These are phyloP conservation scores for Lantana camara DNA, from an alignment of 257 asterid species.

Conservation along the genomic window DNA sequence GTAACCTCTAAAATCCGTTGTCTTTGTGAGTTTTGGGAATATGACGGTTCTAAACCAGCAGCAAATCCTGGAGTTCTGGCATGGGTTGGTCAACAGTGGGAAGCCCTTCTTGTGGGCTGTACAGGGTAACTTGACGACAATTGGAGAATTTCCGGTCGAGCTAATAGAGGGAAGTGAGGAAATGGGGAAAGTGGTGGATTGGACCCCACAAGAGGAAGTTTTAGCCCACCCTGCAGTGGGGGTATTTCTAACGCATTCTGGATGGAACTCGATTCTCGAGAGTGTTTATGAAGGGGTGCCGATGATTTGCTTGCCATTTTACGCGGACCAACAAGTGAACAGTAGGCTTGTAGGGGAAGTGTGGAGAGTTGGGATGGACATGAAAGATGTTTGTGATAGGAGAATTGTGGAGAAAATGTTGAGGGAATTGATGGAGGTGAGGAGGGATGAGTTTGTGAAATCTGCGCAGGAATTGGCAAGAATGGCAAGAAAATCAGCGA, in stretches of 20 bases:
- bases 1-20: slow-evolving; percentile 34
- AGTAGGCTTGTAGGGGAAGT: slow-evolving; percentile 39
- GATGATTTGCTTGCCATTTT: slow-evolving; percentile 40
- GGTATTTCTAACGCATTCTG: slow-evolving; percentile 33
- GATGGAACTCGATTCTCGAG: slow-evolving; percentile 36
- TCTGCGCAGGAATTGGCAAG: slow-evolving; percentile 18
- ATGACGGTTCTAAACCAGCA: slow-evolving; percentile 18
- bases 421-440: slow-evolving; percentile 32
- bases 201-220: slow-evolving; percentile 43
- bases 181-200: slow-evolving; percentile 34
- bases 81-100: slow-evolving; percentile 37
- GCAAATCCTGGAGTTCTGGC: slow-evolving; percentile 38
- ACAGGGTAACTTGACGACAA: slow-evolving; percentile 7
- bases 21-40: slow-evolving; percentile 41
- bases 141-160: slow-evolving; percentile 11
- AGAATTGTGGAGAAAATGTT: slow-evolving; percentile 23
- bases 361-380: slow-evolving; percentile 40
- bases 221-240: slow-evolving; percentile 35
- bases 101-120: slow-evolving; percentile 38
- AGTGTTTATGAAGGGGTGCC: slow-evolving; percentile 34
- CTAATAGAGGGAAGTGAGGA: slow-evolving; percentile 24
- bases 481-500: slow-evolving; percentile 25
- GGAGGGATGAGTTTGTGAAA: slow-evolving; percentile 22
- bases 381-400: slow-evolving; percentile 42
- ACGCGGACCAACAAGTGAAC: slow-evolving; percentile 38